Evolutionary conservation across 108 stramenopile species (phyloP), one percentile per base, ranked within the genome.

Genomic region (Conticribra weissflogii): DNA sequence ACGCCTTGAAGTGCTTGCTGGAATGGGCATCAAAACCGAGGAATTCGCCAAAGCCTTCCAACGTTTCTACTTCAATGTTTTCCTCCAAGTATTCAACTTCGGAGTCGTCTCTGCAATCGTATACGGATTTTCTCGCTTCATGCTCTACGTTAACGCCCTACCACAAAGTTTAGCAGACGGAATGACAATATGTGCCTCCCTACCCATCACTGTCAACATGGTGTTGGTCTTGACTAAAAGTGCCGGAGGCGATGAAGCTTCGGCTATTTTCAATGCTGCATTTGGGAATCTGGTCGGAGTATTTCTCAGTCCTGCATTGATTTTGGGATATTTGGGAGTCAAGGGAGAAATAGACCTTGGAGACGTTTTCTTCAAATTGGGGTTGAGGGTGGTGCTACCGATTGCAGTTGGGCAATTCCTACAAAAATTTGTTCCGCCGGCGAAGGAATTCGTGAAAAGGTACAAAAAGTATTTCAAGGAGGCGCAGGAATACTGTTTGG

Each of bases 161-260:
- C 61, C 74, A 4, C 48, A 66, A 41, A 69, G 67, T 22, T 60
- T 95, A 24, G 88, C 90, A 21, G 80, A 96, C 68, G 95, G 92
- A 5, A 88, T 96, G 88, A 70, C 79, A 9, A 83, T 96, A 19
- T 90, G 87, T 28, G 74, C 90, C 32, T 84, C 70, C 41, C 59
- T 96, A 0, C 92, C 92, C 18, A 70, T 93, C 47, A 91, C 95
- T 3, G 84, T 96, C 28, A 96, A 91, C 47, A 94, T 93, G 92
- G 78, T 81, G 0, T 34, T 92, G n/a, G 89, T 96, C 12, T 68
- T 96, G 30, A 92, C 91, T 25, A 91, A 83, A 62, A 65, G 72
- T 45, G 63, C 87, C 4, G 87, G 83, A 2, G 95, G 95, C 3
- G 95, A 96, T 63, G 92, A 92, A 59, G 91, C 91, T 32, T 47